Conservation (phyloP, 441 rosid genomes). For the Jatropha podagrica region DNA sequence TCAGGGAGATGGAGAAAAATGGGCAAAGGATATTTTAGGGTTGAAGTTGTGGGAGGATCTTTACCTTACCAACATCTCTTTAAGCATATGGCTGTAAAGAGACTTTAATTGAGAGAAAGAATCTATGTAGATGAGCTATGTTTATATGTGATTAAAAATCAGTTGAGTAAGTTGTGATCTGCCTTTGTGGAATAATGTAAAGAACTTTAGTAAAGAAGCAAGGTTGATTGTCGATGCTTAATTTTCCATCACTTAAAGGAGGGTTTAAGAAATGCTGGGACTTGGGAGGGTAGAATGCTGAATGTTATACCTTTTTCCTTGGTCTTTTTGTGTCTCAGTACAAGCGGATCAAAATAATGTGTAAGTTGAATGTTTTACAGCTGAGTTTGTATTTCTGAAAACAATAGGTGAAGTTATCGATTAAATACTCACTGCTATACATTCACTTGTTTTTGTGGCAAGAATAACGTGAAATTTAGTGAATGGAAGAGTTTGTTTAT, state of each 20-base stretch:
- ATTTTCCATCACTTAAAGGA: neutral
- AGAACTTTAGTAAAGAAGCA: neutral
- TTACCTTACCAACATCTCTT: neutral
- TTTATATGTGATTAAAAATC: neutral
- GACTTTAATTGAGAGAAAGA: neutral
- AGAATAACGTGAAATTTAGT: neutral
- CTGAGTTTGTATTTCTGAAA: neutral
- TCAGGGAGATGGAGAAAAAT: neutral
- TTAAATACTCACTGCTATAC: neutral
- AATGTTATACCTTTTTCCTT: neutral
- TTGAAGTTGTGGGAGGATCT: neutral
- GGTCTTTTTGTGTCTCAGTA: neutral
- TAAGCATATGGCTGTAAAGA: neutral
- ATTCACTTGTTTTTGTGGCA: neutral
- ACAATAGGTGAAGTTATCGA: neutral
- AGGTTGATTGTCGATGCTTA: slow-evolving; percentile 7
- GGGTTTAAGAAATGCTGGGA: neutral
- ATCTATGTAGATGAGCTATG: neutral
- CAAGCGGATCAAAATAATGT: neutral
- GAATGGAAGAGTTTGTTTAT: neutral
- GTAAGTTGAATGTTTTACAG: neutral
- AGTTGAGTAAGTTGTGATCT: neutral
- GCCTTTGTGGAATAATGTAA: neutral
- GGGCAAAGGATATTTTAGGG: neutral
- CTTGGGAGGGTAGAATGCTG: neutral